Evolutionary conservation across 2,329 filamentous ascomycete genomes (phyloP), one percentile per base, ranked within the genome.

Genomic region (Fusarium coffeatum): DNA sequence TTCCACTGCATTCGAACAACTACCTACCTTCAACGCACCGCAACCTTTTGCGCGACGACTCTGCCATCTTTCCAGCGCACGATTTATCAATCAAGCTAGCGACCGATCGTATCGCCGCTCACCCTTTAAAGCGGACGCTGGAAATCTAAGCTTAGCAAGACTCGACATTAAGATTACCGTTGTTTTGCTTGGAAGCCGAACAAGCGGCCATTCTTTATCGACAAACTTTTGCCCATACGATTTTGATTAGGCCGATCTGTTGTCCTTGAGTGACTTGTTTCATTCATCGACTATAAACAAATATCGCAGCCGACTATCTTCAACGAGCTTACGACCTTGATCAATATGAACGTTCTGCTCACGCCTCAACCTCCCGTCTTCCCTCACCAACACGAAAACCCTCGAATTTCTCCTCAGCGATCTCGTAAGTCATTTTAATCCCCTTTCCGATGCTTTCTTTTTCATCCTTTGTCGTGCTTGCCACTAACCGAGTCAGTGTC

Each of bases 261-360:
- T 40, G 46, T 54, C 53, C 34, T 59, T 59, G 57, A 61, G 32
- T 59, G 62, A 53, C 50, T 51, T 55, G 46, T 58, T 42, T 64
- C 69, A 66, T 60, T 69, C 66, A 61, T 65, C 56, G 54, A 54
- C 48, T 49, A 56, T 34, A 55, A 45, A 55, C 42, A 37, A 57
- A 28, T 23, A 50, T 57, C 45, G 40, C 54, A 46, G 45, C 63
- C 60, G 54, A 57, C 30, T 56, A 30, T 32, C 34, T 32, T 59
- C 47, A 46, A 53, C 59, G 43, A 42, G 40, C 40, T 59, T 34
- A 40, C 48, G 43, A 55, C 51, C 34, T 59, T 59, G 30, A 55
- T 62, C 78, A 85, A 69, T 60, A 91, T 91, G 89, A 90, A 90
- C 78, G 83, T 89, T 77, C 78, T 90, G 79, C 79, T 90, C 69